A percentile compares a stretch with the other conserved stretches of the same genome.
These are phyloP conservation scores for Salicornia ramosissima DNA, from an alignment of 148 eudicot species.

Conservation along the genomic window DNA sequence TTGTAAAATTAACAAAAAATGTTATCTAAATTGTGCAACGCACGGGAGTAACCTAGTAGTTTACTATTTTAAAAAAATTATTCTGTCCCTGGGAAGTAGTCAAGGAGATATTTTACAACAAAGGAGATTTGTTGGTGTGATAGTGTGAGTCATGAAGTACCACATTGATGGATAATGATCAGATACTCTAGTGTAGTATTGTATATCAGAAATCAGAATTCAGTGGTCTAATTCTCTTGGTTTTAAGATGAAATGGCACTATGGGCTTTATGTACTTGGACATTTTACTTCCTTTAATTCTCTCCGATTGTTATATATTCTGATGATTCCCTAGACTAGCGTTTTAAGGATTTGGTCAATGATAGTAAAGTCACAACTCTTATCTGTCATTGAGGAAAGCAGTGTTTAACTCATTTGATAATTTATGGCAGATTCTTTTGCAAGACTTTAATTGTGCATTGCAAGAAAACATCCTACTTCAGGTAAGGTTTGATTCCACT, in stretches of 20 bases:
- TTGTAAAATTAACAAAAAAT: no score
- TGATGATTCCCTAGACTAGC: background rate
- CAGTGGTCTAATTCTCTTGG: background rate
- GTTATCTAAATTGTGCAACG: no score
- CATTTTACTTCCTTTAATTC: background rate
- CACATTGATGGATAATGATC: background rate
- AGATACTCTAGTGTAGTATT: background rate
- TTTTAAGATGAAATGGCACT: background rate
- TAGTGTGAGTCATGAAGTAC: background rate
- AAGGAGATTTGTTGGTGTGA: constrained; percentile 1
- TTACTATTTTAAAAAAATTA: no score
- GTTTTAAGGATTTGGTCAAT: background rate
- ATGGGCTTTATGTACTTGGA: background rate
- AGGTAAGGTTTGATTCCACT: constrained; percentile 40
- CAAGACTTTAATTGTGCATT: constrained; percentile 96
- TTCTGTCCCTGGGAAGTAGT: no score
- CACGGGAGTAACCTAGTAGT: no score
- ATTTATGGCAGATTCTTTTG: constrained; percentile 58
- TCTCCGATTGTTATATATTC: background rate
- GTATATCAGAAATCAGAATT: no score
- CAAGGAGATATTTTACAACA: no score
- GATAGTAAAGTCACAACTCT: background rate
- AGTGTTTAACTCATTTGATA: background rate
- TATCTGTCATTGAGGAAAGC: background rate
- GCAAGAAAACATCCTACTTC: constrained; percentile 95